A percentile compares a stretch with the other conserved stretches of the same genome.
Conservation (phyloP, 306 rosid species). For the Lathyrus tuberosus region DNA sequence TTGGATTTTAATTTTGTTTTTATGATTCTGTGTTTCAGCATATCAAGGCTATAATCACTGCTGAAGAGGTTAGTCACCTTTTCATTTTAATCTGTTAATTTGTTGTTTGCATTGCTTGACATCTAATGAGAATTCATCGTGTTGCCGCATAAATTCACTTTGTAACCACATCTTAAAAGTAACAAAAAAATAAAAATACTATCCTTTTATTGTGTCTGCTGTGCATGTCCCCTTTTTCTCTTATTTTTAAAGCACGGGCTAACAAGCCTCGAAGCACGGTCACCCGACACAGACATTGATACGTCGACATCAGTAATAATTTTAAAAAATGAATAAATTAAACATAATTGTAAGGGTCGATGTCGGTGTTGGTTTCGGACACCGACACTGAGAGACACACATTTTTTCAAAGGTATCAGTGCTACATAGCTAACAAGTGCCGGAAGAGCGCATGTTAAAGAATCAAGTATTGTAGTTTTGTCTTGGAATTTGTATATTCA, state of each 20-base stretch:
- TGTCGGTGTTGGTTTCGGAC: too few species aligned
- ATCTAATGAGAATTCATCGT: neutral
- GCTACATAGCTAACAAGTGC: neutral
- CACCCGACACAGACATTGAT: too few species aligned
- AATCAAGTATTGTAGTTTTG: neutral
- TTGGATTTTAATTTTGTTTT: neutral
- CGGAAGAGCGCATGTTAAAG: neutral
- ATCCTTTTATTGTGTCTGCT: neutral
- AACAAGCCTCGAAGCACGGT: neutral
- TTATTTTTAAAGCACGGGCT: too few species aligned
- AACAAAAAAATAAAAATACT: neutral
- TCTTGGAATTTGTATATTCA: neutral
- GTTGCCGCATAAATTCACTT: neutral
- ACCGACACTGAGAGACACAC: too few species aligned
- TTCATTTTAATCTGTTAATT: conserved; percentile 1
- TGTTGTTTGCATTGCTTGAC: neutral
- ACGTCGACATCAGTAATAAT: too few species aligned
- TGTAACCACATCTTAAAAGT: neutral
- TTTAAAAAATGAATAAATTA: too few species aligned
- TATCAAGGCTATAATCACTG: conserved; percentile 93
- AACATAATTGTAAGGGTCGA: too few species aligned
- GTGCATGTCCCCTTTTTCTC: neutral
- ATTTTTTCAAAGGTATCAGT: too few species aligned
- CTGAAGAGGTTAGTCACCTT: conserved; percentile 72
- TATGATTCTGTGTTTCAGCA: conserved; percentile 61